Conservation (phyloP, 805 yeast species). For the Helenozyma rhizophorensis region DNA sequence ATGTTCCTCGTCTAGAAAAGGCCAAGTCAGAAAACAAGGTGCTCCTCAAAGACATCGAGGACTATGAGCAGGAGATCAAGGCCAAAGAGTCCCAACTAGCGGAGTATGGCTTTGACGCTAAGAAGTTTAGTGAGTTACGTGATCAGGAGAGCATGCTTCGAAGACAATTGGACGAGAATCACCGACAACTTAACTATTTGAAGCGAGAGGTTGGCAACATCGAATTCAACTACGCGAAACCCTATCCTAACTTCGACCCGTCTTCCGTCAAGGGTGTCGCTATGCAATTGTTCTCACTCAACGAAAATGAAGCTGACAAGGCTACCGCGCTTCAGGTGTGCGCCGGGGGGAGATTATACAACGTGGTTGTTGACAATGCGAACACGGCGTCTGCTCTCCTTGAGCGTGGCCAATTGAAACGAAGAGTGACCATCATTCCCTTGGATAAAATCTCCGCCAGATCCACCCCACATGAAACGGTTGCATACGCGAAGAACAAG, state of each 20-base stretch:
- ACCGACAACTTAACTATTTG: conserved; percentile 48
- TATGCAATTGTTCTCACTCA: conserved; percentile 72
- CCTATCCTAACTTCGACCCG: conserved; percentile 56
- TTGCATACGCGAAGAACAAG: conserved; percentile 64
- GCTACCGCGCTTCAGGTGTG: conserved; percentile 87
- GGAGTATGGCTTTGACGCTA: conserved; percentile 55
- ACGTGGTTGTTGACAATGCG: conserved; percentile 87
- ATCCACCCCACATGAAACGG: conserved; percentile 45
- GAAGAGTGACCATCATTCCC: conserved; percentile 89
- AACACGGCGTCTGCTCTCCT: conserved; percentile 77
- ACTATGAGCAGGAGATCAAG: conserved; percentile 34
- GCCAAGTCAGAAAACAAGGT: conserved; percentile 49
- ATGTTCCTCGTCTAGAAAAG: conserved; percentile 43
- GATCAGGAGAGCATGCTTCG: conserved; percentile 34
- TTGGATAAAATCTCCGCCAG: conserved; percentile 75
- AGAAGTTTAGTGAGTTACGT: conserved; percentile 40
- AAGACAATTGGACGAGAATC: conserved; percentile 24
- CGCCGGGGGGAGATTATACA: conserved; percentile 88
- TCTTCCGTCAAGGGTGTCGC: conserved; percentile 79
- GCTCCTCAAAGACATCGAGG: conserved; percentile 40
- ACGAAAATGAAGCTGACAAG: conserved; percentile 50
- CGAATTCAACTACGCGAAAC: conserved; percentile 70
- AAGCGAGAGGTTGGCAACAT: conserved; percentile 65
- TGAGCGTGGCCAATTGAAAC: conserved; percentile 70
- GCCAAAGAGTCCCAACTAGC: conserved; percentile 40